These are phyloP conservation scores for Datura wrightii DNA, from an alignment of 257 asterid species.

Conservation along the genomic window DNA sequence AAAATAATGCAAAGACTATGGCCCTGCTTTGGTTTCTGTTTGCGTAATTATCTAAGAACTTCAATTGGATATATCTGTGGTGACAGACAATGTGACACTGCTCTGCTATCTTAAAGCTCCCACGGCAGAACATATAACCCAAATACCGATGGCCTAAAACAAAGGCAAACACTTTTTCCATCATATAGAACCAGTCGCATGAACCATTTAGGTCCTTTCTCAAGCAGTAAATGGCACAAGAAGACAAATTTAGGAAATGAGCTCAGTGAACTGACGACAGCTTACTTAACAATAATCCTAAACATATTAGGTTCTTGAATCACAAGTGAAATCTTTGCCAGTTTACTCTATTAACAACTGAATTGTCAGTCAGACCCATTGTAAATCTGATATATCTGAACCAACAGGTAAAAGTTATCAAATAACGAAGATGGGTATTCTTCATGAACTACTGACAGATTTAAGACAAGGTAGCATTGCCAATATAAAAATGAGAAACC, in stretches of 20 bases:
- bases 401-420: not conserved
- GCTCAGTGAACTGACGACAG: not conserved
- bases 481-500: not conserved
- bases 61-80: not conserved
- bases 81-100: not conserved
- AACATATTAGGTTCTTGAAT: not conserved
- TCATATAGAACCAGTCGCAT: not conserved
- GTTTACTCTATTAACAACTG: too few relatives aligned
- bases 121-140: not conserved
- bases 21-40: not conserved
- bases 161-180: not conserved
- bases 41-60: slow-evolving; percentile 11
- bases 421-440: not conserved
- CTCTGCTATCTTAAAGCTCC: slow-evolving; percentile 6
- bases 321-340: not conserved
- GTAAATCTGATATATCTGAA: not conserved
- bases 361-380: too few relatives aligned
- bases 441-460: not conserved
- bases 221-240: not conserved
- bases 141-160: not conserved
- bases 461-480: not conserved
- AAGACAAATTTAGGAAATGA: not conserved
- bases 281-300: not conserved
- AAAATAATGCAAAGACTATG: not conserved
- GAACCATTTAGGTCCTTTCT: not conserved